These are phyloP conservation scores for Vigna angularis DNA, from an alignment of 306 rosid genomes.

Conservation along the genomic window DNA sequence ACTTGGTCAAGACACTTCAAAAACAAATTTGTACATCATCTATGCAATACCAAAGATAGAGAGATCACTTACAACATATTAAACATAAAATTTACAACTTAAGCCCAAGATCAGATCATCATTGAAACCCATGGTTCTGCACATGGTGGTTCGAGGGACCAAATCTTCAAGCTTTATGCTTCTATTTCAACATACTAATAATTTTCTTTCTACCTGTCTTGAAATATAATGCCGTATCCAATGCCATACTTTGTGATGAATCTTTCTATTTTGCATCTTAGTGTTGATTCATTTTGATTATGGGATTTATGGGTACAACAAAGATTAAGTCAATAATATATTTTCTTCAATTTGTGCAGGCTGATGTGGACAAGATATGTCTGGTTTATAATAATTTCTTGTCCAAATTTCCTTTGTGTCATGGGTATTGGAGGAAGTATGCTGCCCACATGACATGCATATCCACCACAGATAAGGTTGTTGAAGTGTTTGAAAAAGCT, in stretches of 20 bases:
- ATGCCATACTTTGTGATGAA: no score
- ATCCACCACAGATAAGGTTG: constrained; percentile 69
- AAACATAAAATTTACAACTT: no score
- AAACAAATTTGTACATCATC: no score
- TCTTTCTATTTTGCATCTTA: no score
- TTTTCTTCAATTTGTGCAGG: constrained; percentile 61
- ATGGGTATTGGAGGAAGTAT: constrained; percentile 89
- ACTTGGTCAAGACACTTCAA: no score
- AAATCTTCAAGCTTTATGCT: no score
- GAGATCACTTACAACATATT: no score
- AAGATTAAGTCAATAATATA: constrained; percentile 29
- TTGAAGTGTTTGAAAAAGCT: constrained; percentile 81
- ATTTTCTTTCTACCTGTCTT: constrained; percentile 10
- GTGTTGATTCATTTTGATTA: constrained; percentile 19
- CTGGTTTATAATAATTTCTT: constrained; percentile 73
- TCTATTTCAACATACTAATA: no score
- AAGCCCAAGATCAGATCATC: no score
- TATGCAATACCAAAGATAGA: no score
- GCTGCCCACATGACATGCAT: constrained; percentile 64
- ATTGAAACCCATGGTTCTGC: no score
- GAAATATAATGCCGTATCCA: background rate
- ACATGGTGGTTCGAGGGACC: no score
- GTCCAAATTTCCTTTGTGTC: constrained; percentile 84
- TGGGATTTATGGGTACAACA: constrained; percentile 34
- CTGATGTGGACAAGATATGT: constrained; percentile 61